Evolutionary conservation across 768 basidiomycete genomes (phyloP).

Genomic region (Kwoniella dendrophila): DNA sequence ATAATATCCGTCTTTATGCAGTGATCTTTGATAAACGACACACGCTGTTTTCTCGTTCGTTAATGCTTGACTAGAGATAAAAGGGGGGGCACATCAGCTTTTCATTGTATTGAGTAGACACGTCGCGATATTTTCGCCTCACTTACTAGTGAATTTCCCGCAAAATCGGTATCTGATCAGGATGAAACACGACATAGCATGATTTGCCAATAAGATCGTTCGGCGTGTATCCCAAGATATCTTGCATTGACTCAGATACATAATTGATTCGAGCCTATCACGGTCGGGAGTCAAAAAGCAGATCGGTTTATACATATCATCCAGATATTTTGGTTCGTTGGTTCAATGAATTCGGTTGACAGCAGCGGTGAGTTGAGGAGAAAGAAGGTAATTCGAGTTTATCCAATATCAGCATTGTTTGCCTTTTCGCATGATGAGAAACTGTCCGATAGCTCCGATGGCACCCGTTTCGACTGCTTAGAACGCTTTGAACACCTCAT

Average conservation of each 20-base stretch:
- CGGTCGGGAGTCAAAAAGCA: too few species aligned
- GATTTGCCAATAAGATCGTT: constrained; percentile 36
- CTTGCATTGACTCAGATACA: constrained; percentile 42
- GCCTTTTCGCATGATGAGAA: too few species aligned
- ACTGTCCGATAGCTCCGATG: too few species aligned
- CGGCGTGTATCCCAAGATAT: constrained; percentile 44
- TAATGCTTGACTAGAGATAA: constrained; percentile 28
- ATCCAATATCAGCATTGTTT: too few species aligned
- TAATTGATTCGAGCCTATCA: constrained; percentile 31
- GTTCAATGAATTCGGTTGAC: not conserved
- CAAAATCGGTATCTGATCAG: constrained; percentile 40
- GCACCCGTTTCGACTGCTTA: too few species aligned
- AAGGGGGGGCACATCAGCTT: not conserved
- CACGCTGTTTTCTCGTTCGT: constrained; percentile 35
- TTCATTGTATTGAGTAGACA: not conserved
- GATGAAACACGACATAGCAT: constrained; percentile 38
- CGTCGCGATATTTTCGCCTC: not conserved
- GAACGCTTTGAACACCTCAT: too few species aligned
- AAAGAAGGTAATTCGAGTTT: too few species aligned
- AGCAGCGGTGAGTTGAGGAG: too few species aligned
- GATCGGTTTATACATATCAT: not conserved
- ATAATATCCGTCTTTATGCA: constrained; percentile 36
- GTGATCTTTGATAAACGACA: constrained; percentile 33
- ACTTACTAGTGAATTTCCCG: constrained; percentile 44
- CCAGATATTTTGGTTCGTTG: not conserved